Percentiles rank a stretch among this genome's conserved stretches.
Evolutionary conservation across 2,329 filamentous ascomycete genomes (phyloP).

Genomic region (Ophiognomonia clavigignenti-juglandacearum): DNA sequence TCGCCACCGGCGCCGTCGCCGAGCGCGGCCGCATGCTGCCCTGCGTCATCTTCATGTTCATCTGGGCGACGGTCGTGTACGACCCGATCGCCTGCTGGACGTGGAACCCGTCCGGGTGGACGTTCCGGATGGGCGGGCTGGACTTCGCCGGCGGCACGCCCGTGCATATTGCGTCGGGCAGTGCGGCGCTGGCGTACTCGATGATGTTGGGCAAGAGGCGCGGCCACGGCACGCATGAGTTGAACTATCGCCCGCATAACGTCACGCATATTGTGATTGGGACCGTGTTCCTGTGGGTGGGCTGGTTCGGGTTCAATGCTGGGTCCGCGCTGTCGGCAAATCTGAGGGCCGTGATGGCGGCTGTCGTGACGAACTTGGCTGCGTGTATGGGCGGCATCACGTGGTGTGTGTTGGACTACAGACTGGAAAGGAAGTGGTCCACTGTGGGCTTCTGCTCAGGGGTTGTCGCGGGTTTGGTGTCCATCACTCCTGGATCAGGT

Average conservation of each 20-base stretch:
- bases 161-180: constrained; percentile 81
- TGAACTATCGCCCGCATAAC: constrained; percentile 91
- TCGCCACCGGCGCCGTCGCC: constrained; percentile 79
- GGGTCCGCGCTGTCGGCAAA: constrained; percentile 79
- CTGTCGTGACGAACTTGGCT: constrained; percentile 78
- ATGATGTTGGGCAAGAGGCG: constrained; percentile 84
- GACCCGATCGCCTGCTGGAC: constrained; percentile 94
- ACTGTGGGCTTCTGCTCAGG: constrained; percentile 92
- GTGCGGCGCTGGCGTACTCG: constrained; percentile 81
- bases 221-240: constrained; percentile 79
- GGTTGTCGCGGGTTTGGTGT: constrained; percentile 80
- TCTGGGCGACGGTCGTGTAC: constrained; percentile 88
- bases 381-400: constrained; percentile 82
- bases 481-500: constrained; percentile 83
- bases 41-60: constrained; percentile 86
- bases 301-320: constrained; percentile 94
- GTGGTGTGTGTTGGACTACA: constrained; percentile 86
- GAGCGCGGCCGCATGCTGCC: constrained; percentile 86
- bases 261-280: constrained; percentile 89
- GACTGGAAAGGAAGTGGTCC: constrained; percentile 86
- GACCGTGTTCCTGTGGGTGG: constrained; percentile 91
- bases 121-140: constrained; percentile 70
- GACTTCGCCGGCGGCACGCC: constrained; percentile 90
- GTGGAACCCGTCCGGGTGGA: constrained; percentile 83
- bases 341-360: constrained; percentile 80